Evolutionary conservation across 192 early-diverging fungal species (phyloP).

Genomic region (Oehlia diaphana): DNA sequence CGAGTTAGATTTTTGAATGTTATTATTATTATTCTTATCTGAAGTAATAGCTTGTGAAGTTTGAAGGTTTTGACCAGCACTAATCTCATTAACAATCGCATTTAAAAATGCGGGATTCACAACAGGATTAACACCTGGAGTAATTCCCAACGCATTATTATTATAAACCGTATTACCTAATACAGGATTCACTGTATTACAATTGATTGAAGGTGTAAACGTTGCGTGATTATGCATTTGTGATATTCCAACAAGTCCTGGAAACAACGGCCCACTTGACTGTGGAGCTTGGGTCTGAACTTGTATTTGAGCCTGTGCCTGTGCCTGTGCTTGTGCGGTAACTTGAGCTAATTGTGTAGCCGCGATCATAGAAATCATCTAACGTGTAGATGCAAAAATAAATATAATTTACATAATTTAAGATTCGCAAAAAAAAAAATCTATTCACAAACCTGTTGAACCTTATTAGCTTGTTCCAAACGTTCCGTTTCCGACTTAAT

Average conservation of each 20-base stretch:
- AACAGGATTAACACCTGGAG: not conserved
- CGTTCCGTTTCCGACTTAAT: conserved; percentile 8
- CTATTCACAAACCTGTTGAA: not conserved
- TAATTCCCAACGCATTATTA: not conserved
- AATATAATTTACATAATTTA: not conserved
- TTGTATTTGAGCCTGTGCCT: not conserved
- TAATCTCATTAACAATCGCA: not conserved
- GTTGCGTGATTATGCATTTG: not conserved
- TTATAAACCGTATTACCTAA: not conserved
- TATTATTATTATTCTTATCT: not conserved
- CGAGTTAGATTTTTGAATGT: not conserved
- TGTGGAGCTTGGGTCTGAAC: not conserved
- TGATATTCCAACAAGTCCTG: not conserved
- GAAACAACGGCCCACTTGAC: not conserved
- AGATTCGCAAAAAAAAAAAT: not conserved
- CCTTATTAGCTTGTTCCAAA: conserved; percentile 4
- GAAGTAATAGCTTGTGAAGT: not conserved
- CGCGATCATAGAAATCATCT: not conserved
- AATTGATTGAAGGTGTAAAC: not conserved
- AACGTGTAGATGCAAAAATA: not conserved
- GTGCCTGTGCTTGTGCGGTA: not conserved
- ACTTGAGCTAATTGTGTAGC: not conserved
- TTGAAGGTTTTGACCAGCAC: not conserved
- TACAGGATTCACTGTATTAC: not conserved
- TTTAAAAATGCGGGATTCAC: not conserved